Evolutionary conservation across 2,329 filamentous ascomycete species (phyloP).

Genomic region (Graphium sp.): DNA sequence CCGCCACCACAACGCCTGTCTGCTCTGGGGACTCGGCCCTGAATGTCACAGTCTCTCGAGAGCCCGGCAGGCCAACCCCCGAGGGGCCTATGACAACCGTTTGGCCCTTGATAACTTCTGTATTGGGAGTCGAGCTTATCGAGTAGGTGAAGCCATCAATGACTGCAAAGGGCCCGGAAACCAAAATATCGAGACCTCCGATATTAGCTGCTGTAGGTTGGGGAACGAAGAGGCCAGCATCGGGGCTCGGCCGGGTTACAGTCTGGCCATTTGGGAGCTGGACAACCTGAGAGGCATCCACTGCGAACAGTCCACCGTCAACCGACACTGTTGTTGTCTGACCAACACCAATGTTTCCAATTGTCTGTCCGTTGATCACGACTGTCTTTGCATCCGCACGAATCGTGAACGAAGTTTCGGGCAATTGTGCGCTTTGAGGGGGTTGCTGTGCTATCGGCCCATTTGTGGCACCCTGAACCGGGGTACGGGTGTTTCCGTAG

Average conservation of each 20-base stretch:
- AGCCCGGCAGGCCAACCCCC: slow-evolving; percentile 16
- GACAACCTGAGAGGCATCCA: slow-evolving; percentile 19
- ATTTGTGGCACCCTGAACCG: slow-evolving; percentile 2
- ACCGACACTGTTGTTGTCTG: slow-evolving; percentile 24
- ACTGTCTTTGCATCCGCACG: slow-evolving; percentile 25
- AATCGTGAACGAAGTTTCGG: slow-evolving; percentile 16
- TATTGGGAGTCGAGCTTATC: slow-evolving; percentile 18
- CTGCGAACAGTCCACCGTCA: slow-evolving; percentile 24
- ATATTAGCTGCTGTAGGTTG: slow-evolving; percentile 19
- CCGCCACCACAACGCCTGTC: slow-evolving; percentile 26
- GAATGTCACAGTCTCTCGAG: slow-evolving; percentile 14
- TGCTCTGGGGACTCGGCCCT: slow-evolving; percentile 13
- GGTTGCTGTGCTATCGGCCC: slow-evolving; percentile 3
- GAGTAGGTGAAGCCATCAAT: slow-evolving; percentile 25
- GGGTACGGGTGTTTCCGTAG: too few relatives aligned
- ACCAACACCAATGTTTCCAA: slow-evolving; percentile 17
- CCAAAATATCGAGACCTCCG: slow-evolving; percentile 19
- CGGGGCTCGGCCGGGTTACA: slow-evolving; percentile 20
- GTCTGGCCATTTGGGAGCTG: slow-evolving; percentile 13
- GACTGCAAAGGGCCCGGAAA: slow-evolving; percentile 21
- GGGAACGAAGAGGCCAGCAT: slow-evolving; percentile 13
- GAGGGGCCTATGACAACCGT: slow-evolving; percentile 16
- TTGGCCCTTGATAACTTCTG: slow-evolving; percentile 13
- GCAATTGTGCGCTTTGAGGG: slow-evolving; percentile 4
- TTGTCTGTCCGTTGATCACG: slow-evolving; percentile 27